phyloP scores from a whole-genome alignment of 495 filamentous ascomycete genomes.

The Baudoinia panamericana region DNA sequence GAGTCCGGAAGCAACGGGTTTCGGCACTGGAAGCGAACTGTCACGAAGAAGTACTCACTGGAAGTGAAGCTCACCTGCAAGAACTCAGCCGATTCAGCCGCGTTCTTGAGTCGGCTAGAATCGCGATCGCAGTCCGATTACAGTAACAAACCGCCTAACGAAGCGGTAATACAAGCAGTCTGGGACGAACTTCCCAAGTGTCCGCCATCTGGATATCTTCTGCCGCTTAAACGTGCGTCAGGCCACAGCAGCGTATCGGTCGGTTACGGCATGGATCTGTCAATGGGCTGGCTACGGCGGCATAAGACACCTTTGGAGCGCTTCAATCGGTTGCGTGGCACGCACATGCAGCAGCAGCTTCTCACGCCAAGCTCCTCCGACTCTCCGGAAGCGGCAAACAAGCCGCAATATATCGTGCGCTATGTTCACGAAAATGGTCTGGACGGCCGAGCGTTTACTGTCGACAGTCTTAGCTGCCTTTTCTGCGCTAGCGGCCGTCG shows the following conservation, averaged over 20 bases:
- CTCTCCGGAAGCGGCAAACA: background rate
- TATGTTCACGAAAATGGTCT: constrained; percentile 5
- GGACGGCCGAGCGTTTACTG: background rate
- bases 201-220: background rate
- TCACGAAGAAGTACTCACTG: constrained; percentile 8
- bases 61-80: constrained; percentile 7
- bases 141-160: background rate
- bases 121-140: background rate
- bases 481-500: constrained; percentile 1
- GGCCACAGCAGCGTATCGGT: constrained; percentile 1
- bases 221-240: constrained; percentile 3
- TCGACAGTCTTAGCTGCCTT: constrained; percentile 8
- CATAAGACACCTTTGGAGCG: constrained; percentile 1
- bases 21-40: constrained; percentile 14
- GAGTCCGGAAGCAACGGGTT: constrained; percentile 5
- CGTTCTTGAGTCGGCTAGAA: constrained; percentile 7
- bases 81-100: constrained; percentile 8
- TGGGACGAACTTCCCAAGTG: constrained; percentile 14
- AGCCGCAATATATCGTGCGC: constrained; percentile 1
- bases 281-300: constrained; percentile 11
- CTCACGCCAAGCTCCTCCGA: constrained; percentile 10
- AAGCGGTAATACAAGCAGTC: constrained; percentile 4
- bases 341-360: constrained; percentile 1
- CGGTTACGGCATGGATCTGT: constrained; percentile 7
- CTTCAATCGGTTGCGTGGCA: constrained; percentile 5